These are phyloP conservation scores for Entomortierella beljakovae DNA, from an alignment of 192 early-diverging fungal species.

Conservation along the genomic window DNA sequence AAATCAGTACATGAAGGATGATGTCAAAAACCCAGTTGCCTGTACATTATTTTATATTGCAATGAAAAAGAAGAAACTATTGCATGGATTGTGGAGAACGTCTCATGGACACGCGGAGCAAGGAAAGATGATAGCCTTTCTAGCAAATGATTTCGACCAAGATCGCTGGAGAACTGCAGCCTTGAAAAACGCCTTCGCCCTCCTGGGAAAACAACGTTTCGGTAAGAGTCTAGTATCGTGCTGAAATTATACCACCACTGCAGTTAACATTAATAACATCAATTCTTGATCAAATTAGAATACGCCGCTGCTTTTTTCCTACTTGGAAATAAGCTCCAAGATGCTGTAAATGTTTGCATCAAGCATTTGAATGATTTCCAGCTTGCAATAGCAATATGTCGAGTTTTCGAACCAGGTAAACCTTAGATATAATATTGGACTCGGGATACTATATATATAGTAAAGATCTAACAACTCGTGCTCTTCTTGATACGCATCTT, in stretches of 20 bases:
- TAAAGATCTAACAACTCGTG: too few species aligned
- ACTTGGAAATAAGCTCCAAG: constrained; percentile 85
- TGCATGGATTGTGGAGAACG: constrained; percentile 92
- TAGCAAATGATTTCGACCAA: constrained; percentile 92
- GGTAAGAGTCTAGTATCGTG: constrained; percentile 54
- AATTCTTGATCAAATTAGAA: constrained; percentile 58
- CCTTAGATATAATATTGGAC: too few species aligned
- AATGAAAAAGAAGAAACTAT: constrained; percentile 88
- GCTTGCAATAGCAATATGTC: constrained; percentile 91
- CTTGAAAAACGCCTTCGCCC: constrained; percentile 97
- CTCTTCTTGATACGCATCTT: too few species aligned
- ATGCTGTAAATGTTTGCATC: constrained; percentile 93
- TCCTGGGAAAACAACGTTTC: constrained; percentile 94
- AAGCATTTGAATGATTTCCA: constrained; percentile 93
- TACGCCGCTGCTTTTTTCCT: constrained; percentile 97
- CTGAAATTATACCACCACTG: not conserved
- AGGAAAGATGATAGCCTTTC: constrained; percentile 88
- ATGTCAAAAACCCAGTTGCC: constrained; percentile 86
- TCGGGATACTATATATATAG: too few species aligned
- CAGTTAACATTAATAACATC: not conserved
- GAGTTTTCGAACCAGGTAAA: constrained; percentile 89
- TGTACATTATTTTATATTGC: constrained; percentile 93
- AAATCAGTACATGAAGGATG: constrained; percentile 82
- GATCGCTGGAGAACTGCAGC: constrained; percentile 94
- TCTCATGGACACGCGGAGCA: constrained; percentile 88